Conservation (phyloP, 2,329 filamentous ascomycete species). For the Neophaeococcomyces aloes region DNA sequence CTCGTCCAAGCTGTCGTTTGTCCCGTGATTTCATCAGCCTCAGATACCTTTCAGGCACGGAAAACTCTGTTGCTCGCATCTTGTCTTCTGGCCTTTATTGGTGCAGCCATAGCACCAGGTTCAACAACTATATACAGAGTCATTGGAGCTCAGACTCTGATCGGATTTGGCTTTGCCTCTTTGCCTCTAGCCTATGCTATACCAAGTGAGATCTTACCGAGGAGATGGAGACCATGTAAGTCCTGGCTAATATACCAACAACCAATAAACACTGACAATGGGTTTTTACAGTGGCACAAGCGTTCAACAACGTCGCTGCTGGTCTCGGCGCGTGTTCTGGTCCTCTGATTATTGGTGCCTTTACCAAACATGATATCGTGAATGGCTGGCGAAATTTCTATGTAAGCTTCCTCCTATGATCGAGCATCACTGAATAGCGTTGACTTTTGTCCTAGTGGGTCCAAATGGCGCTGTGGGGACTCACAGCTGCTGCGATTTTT, state of each 20-base stretch:
- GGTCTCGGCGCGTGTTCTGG: conserved; percentile 12
- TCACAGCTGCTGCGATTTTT: conserved; percentile 16
- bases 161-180: conserved; percentile 16
- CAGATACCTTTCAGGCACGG: conserved; percentile 18
- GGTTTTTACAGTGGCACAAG: conserved; percentile 13
- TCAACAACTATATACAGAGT: conserved; percentile 14
- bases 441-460: conserved; percentile 12
- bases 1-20: conserved; percentile 18
- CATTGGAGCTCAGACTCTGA: conserved; percentile 16
- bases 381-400: conserved; percentile 19
- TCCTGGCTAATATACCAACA: neutral
- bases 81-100: conserved; percentile 12
- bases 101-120: conserved; percentile 16
- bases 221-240: conserved; percentile 19
- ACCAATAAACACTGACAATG: neutral
- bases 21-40: conserved; percentile 14
- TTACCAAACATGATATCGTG: conserved; percentile 8
- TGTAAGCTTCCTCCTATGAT: conserved; percentile 7
- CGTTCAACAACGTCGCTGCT: conserved; percentile 15
- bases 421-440: neutral
- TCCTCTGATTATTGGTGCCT: conserved; percentile 15
- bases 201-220: conserved; percentile 17
- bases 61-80: conserved; percentile 16
- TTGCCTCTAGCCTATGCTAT: conserved; percentile 16
- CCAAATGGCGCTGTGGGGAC: conserved; percentile 16